Percentiles rank a stretch among this genome's conserved stretches.
Conservation (phyloP, 176 grass and related monocot genomes). For the Musa itinerans region DNA sequence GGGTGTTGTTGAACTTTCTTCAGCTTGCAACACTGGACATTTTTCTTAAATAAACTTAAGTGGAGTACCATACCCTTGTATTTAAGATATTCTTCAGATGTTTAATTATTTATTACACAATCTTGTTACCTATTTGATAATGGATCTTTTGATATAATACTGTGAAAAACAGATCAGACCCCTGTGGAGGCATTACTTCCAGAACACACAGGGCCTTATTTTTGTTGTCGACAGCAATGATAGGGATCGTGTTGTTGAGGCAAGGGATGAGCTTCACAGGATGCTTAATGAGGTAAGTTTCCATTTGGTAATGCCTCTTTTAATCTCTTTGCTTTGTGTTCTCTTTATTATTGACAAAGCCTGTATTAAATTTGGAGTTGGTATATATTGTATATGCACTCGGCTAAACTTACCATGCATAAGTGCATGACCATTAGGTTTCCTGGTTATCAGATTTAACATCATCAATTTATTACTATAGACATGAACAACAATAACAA, state of each 20-base stretch:
- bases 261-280: constrained; percentile 10
- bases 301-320: neutral
- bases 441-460: neutral
- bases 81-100: neutral
- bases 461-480: neutral
- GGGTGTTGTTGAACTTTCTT: neutral
- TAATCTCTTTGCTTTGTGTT: neutral
- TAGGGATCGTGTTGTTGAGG: constrained; percentile 10
- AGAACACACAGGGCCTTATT: constrained; percentile 11
- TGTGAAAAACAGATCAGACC: constrained; percentile 10
- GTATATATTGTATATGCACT: neutral
- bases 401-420: neutral
- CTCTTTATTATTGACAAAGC: neutral
- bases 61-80: neutral
- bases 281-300: constrained; percentile 10
- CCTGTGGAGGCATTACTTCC: constrained; percentile 8
- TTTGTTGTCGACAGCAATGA: constrained; percentile 13
- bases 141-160: neutral
- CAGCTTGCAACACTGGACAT: neutral
- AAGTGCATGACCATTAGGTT: no score
- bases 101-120: neutral
- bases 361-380: neutral
- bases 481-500: no score
- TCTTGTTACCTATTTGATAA: neutral
- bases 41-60: neutral